Base-by-base conservation (phyloP, 2,329 filamentous ascomycete species). In the Calonectria crousiana region DNA sequence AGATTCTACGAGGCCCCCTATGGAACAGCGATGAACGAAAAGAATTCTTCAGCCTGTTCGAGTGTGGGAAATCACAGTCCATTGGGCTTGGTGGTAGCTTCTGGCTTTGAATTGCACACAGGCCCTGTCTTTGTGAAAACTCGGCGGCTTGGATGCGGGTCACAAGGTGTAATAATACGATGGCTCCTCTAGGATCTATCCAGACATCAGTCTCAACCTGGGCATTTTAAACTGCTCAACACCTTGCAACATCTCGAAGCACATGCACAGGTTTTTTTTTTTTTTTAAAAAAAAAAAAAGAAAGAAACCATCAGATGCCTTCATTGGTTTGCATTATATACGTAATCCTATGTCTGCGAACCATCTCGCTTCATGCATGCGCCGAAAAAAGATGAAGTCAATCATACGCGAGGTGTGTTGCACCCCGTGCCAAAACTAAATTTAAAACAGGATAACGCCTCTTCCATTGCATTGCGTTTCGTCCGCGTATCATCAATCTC, bases 381-480 rank as follows among this genome's bases (percentile, higher is more conserved):
- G 34, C 23, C 23, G 56, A 51, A 71, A 58, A 41, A 60, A 60
- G 62, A 71, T 34, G 28, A 72, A 34, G 52, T 69, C 32, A 34
- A 73, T 56, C 75, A 71, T 76, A 78, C 65, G 51, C 65, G 62
- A 30, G 64, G 49, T 56, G 70, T 65, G 62, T 72, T 65, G 62
- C 44, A 71, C 58, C 71, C 69, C 11, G 60, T 71, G 56, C 65
- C 36, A 32, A 28, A 60, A 26, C 41, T 60, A 64, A 34, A 58
- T 41, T 73, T 28, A 4, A 41, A 44, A 69, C 69, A 32, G 67
- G 38, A 44, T 52, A 66, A 70, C 66, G 69, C 62, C 56, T 66
- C 30, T 74, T 65, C 68, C 60, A 18, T 38, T 49, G 41, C 66
- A 60, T 51, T 62, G 34, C 66, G 44, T 72, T 60, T 67, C 71